Base-by-base conservation (phyloP, 148 eudicot genomes). In the Fagopyrum homotropicum region DNA sequence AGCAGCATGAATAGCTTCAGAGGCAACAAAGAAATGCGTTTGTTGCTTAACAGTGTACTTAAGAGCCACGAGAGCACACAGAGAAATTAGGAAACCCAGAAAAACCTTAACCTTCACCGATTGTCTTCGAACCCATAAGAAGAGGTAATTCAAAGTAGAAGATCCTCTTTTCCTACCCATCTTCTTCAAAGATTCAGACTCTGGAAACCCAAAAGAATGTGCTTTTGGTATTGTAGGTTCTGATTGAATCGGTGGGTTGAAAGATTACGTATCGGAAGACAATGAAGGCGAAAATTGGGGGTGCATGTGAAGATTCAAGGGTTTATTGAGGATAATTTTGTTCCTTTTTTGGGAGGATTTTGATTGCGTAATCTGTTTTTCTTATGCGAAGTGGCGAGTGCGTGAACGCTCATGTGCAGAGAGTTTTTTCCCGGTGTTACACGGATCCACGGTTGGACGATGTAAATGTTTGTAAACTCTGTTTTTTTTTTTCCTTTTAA, bases 101-200 rank as follows among this genome's bases (percentile, higher is more conserved):
- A 83, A 63, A 1, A 81, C 79, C 77, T 87, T 88, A 54, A 85
- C 88, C 78, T 77, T 89, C 76, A 82, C 77, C 49, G 93, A 80
- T 77, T 83, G 83, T 59, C 80, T 78, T 68, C 84, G 79, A 1
- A 88, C 77, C 98, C 97, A 93, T 70, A 69, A 74, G 44, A 77
- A 83, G 72, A 87, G 63, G 75, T 74, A 80, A 59, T 80, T 86
- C 68, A 81, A 63, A 51, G 87, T 81, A 0, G 76, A 79, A 48
- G 89, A 74, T 40, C 72, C 81, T 76, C 90, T 83, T 77, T 81
- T 79, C 66, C 74, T 77, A 9, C 98, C 98, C 98, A 90, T 93
- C 15, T 30, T 30, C 45, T 14, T 35, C 45, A 11, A 30, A 63
- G 30, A 22, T 19, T 19, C 30, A 22, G 22, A 17, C 10, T 22